These are phyloP conservation scores for Paratinospora sagittata DNA, from an alignment of 164 flowering plant species.

Conservation along the genomic window DNA sequence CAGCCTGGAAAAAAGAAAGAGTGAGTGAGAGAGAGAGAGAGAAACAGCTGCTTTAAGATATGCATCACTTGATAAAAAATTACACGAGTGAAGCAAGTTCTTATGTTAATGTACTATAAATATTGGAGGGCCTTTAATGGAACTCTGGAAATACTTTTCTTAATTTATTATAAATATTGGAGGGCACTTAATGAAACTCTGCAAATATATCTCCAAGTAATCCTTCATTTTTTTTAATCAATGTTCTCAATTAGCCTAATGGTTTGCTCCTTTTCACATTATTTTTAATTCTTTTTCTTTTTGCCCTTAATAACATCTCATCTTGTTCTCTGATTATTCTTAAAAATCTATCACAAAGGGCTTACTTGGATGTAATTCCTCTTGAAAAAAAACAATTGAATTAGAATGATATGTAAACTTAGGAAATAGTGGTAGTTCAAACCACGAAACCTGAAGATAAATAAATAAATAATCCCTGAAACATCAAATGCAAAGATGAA, in stretches of 20 bases:
- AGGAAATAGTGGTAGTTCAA: not conserved
- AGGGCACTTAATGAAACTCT: not conserved
- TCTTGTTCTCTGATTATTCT: not conserved
- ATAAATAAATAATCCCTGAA: not conserved
- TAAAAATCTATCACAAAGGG: too few species aligned
- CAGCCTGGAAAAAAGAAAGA: constrained; percentile 53
- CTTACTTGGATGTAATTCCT: too few species aligned
- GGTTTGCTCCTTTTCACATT: not conserved
- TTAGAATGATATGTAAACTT: too few species aligned
- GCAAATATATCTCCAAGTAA: not conserved
- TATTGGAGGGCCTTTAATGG: not conserved
- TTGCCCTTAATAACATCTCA: not conserved
- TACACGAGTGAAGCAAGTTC: not conserved
- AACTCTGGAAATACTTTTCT: too few species aligned
- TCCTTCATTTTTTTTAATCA: not conserved
- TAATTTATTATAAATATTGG: too few species aligned
- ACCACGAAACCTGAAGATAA: not conserved
- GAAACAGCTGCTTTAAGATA: not conserved
- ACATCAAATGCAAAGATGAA: not conserved
- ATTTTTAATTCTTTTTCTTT: not conserved
- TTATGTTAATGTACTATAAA: not conserved
- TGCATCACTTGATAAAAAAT: not conserved
- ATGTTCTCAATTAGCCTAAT: not conserved
- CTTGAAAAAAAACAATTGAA: too few species aligned
- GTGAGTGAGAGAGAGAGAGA: not conserved